phyloP scores from a whole-genome alignment of 305 asterid genomes.

The Fraxinus dipetala region DNA sequence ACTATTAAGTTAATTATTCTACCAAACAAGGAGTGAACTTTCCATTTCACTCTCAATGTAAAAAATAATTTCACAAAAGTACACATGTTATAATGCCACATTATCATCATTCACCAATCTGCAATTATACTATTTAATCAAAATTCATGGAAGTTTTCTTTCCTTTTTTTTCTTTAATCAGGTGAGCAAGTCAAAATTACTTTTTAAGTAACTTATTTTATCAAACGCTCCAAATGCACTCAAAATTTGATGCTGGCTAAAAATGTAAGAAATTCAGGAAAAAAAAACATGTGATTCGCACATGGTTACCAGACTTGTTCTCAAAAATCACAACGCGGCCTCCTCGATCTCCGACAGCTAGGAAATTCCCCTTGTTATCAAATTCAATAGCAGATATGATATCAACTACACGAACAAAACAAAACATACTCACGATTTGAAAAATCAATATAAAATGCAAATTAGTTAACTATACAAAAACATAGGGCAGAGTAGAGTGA shows the following conservation, averaged over 20 bases:
- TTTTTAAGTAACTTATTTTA: not conserved
- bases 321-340: conserved; percentile 76
- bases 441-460: not conserved
- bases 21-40: not conserved
- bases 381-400: conserved; percentile 67
- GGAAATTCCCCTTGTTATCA: conserved; percentile 60
- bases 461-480: not conserved
- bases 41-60: not conserved
- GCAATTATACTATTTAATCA: not conserved
- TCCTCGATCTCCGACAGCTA: conserved; percentile 81
- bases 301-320: conserved; percentile 48
- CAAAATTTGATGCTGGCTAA: conserved; percentile 6
- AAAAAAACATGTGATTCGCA: conserved; percentile 32
- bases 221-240: not conserved
- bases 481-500: not conserved
- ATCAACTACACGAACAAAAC: conserved; percentile 45
- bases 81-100: not conserved
- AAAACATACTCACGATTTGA: not conserved
- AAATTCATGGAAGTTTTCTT: not conserved
- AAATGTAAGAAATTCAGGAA: not conserved
- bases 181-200: not conserved
- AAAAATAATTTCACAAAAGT: not conserved
- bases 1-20: not conserved
- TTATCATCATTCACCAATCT: not conserved
- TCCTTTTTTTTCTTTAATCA: not conserved